Percentiles rank a stretch among this genome's conserved stretches.
Conservation (phyloP, 495 filamentous ascomycete genomes). For the Stereocaulon alpinum region DNA sequence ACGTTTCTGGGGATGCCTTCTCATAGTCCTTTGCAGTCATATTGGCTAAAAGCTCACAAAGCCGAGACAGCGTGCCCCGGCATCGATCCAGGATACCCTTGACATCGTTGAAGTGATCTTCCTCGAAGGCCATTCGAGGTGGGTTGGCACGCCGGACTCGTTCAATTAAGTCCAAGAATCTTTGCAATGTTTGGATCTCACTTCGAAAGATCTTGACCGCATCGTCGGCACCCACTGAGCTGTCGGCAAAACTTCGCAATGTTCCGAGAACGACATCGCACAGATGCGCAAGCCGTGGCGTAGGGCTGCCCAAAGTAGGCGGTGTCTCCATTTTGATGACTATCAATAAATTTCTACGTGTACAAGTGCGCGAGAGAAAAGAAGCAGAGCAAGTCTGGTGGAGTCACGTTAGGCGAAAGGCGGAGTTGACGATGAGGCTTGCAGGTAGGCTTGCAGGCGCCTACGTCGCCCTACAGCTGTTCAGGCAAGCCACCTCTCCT, state of each 20-base stretch:
- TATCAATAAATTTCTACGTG: neutral
- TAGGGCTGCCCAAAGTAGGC: neutral
- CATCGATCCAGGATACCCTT: constrained; percentile 11
- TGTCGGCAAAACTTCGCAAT: neutral
- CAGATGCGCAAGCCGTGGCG: constrained; percentile 4
- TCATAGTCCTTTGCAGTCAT: neutral
- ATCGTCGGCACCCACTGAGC: neutral
- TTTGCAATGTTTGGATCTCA: constrained; percentile 5
- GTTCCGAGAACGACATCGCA: constrained; percentile 8
- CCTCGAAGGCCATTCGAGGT: constrained; percentile 9
- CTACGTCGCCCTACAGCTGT: constrained; percentile 4
- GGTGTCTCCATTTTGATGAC: neutral
- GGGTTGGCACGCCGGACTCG: constrained; percentile 4
- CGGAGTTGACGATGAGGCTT: constrained; percentile 6
- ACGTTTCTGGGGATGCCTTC: neutral
- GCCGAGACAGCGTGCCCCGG: constrained; percentile 1
- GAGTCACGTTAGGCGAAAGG: neutral
- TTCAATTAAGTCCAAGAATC: constrained; percentile 10
- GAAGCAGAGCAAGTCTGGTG: neutral
- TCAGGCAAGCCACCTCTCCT: neutral
- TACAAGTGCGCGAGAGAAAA: neutral
- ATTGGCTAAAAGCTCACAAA: constrained; percentile 7
- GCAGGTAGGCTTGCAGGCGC: constrained; percentile 4
- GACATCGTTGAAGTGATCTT: constrained; percentile 11
- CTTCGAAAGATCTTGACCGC: neutral